phyloP scores from a whole-genome alignment of 139 green algal species.

The Picochlorum sp. region DNA sequence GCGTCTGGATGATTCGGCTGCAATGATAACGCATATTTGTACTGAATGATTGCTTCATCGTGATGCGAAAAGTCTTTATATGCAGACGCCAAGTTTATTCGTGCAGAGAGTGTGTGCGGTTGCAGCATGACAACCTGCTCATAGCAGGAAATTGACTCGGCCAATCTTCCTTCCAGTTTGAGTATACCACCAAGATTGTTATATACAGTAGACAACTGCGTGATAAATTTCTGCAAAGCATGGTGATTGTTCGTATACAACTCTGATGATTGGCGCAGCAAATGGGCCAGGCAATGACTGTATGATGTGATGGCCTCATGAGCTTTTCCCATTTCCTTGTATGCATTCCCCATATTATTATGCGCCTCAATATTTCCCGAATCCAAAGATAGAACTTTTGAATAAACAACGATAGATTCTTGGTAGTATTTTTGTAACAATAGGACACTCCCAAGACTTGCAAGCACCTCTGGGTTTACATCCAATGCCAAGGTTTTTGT shows the following conservation, averaged over 20 bases:
- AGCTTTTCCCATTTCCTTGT: constrained; percentile 46
- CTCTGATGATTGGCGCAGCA: no score
- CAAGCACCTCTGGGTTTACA: constrained; percentile 52
- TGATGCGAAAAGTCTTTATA: constrained; percentile 68
- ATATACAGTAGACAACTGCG: constrained; percentile 58
- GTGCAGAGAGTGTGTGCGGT: constrained; percentile 52
- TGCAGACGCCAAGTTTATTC: constrained; percentile 66
- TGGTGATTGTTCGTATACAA: neutral
- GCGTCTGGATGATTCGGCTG: constrained; percentile 69
- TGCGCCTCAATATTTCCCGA: constrained; percentile 67
- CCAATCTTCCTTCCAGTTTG: constrained; percentile 44
- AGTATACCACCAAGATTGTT: constrained; percentile 73
- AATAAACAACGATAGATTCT: constrained; percentile 54
- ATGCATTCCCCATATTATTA: constrained; percentile 80
- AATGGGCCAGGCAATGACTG: constrained; percentile 27
- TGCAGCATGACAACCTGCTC: constrained; percentile 64
- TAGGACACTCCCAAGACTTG: constrained; percentile 60
- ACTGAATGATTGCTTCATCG: constrained; percentile 63
- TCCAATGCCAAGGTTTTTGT: constrained; percentile 40
- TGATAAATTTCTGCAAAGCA: constrained; percentile 5
- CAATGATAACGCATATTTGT: constrained; percentile 58
- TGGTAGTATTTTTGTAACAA: constrained; percentile 66
- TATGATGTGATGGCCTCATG: constrained; percentile 70
- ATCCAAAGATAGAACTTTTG: constrained; percentile 50
- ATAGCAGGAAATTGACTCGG: constrained; percentile 74